Evolutionary conservation across 2,329 filamentous ascomycete species (phyloP).

Genomic region (Basipetospora chlamydospora): DNA sequence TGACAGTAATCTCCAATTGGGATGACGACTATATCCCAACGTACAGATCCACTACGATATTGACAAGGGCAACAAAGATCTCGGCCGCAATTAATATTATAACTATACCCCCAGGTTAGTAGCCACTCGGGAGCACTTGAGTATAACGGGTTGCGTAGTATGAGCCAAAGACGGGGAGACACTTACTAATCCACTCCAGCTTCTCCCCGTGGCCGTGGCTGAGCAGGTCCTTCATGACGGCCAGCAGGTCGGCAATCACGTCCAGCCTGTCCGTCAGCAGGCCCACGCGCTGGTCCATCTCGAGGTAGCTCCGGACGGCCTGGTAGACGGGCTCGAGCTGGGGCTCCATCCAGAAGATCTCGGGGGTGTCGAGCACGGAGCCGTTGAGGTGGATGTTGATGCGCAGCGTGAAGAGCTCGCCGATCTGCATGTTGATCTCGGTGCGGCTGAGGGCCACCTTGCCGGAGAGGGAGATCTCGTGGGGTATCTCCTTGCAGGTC

Average conservation of each 20-base stretch:
- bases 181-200: constrained; percentile 75
- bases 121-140: too few relatives aligned
- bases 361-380: constrained; percentile 87
- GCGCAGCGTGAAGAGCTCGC: constrained; percentile 90
- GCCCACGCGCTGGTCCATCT: constrained; percentile 92
- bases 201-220: constrained; percentile 87
- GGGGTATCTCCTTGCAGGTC: constrained; percentile 81
- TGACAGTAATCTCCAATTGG: too few relatives aligned
- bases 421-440: constrained; percentile 99
- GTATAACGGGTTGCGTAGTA: too few relatives aligned
- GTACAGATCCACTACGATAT: constrained; percentile 89
- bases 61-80: constrained; percentile 81
- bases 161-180: too few relatives aligned
- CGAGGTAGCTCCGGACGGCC: constrained; percentile 85
- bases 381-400: constrained; percentile 98
- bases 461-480: constrained; percentile 82
- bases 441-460: constrained; percentile 77
- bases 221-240: constrained; percentile 88
- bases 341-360: constrained; percentile 97
- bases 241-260: constrained; percentile 84
- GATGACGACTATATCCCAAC: constrained; percentile 33
- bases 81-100: constrained; percentile 93
- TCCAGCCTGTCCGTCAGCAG: constrained; percentile 72
- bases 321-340: constrained; percentile 94
- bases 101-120: constrained; percentile 39